phyloP scores from a whole-genome alignment of 2,329 filamentous ascomycete genomes.

The Exophiala lecanii-corni region DNA sequence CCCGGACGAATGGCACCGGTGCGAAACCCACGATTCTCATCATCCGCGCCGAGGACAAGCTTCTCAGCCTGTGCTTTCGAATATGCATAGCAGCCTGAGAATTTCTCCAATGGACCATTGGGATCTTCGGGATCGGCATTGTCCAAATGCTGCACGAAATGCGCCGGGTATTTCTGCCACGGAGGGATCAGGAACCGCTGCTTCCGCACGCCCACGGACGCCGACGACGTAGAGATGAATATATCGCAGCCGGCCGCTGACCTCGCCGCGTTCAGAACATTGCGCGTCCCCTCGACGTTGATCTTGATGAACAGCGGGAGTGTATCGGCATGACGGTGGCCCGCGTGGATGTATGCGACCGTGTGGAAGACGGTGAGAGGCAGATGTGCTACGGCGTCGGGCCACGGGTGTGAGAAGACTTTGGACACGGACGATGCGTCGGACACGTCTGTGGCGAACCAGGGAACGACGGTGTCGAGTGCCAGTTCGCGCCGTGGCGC shows the following conservation, averaged over 20 bases:
- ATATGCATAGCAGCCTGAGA: conserved; percentile 46
- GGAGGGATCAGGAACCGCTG: conserved; percentile 36
- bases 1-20: conserved; percentile 53
- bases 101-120: conserved; percentile 31
- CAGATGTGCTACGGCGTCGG: conserved; percentile 35
- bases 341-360: conserved; percentile 50
- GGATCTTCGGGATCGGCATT: conserved; percentile 38
- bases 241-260: conserved; percentile 45
- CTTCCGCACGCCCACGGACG: conserved; percentile 41
- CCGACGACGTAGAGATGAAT: conserved; percentile 52
- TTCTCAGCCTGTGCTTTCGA: conserved; percentile 51
- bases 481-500: conserved; percentile 39
- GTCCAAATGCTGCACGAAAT: conserved; percentile 46
- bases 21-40: conserved; percentile 38
- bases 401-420: conserved; percentile 49
- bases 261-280: conserved; percentile 47
- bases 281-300: conserved; percentile 49
- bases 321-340: conserved; percentile 44
- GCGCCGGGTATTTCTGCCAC: conserved; percentile 40
- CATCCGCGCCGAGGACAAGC: conserved; percentile 45
- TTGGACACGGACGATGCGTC: conserved; percentile 40
- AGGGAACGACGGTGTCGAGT: conserved; percentile 42
- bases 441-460: conserved; percentile 49
- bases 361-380: conserved; percentile 57
- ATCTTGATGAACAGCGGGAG: conserved; percentile 46